These are phyloP conservation scores for Colletotrichum coccodes DNA, from an alignment of 2,329 filamentous ascomycete genomes.

Conservation along the genomic window DNA sequence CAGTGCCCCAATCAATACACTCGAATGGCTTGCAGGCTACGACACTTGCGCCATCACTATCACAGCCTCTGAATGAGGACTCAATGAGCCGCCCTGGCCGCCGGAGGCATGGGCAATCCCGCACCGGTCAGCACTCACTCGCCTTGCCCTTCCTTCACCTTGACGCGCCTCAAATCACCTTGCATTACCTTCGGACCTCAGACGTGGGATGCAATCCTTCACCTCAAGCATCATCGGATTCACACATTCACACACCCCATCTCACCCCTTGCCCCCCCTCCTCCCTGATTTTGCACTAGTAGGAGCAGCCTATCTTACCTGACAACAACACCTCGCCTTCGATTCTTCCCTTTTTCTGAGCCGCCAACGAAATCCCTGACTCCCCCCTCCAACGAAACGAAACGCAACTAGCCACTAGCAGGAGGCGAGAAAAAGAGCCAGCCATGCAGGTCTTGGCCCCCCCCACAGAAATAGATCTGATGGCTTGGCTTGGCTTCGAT, in stretches of 20 bases:
- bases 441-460: background rate
- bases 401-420: slow-evolving; percentile 15
- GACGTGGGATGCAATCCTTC: background rate
- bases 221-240: background rate
- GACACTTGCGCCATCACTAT: background rate
- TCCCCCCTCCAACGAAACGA: background rate
- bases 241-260: background rate
- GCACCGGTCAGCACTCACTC: background rate
- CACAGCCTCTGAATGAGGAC: background rate
- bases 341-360: background rate
- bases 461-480: slow-evolving; percentile 17
- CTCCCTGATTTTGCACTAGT: background rate
- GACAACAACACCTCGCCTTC: background rate
- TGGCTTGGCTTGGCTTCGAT: slow-evolving; percentile 24
- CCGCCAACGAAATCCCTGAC: background rate
- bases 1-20: background rate
- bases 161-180: background rate
- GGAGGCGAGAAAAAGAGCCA: background rate
- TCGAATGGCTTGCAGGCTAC: background rate
- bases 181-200: background rate
- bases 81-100: background rate
- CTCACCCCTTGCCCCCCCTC: background rate
- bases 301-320: background rate
- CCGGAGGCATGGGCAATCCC: slow-evolving; percentile 9
- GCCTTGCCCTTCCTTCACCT: background rate